phyloP scores from a whole-genome alignment of 768 basidiomycete species.

The Saitozyma sp. region DNA sequence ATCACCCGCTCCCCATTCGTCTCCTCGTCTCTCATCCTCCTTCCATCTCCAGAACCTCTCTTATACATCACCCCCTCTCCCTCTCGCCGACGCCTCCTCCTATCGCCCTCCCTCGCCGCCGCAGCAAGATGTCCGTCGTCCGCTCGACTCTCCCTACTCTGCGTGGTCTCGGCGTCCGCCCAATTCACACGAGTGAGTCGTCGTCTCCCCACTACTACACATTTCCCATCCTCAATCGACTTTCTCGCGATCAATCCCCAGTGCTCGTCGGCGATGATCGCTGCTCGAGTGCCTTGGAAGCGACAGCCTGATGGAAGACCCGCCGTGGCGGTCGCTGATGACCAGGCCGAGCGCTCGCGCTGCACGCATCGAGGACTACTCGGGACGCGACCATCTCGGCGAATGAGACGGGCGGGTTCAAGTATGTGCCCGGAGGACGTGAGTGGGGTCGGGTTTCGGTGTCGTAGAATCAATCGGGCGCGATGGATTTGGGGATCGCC shows the following conservation, averaged over 20 bases:
- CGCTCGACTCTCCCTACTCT: too few relatives aligned
- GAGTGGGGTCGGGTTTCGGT: conserved; percentile 24
- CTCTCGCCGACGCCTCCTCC: too few relatives aligned
- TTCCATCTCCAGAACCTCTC: too few relatives aligned
- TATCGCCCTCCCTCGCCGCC: too few relatives aligned
- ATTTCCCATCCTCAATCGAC: background rate
- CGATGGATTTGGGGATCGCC: too few relatives aligned
- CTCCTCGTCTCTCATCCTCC: too few relatives aligned
- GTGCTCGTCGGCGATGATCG: too few relatives aligned
- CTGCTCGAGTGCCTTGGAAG: background rate
- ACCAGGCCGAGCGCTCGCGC: conserved; percentile 35
- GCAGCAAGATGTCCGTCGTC: too few relatives aligned
- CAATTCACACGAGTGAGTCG: background rate
- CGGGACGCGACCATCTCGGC: conserved; percentile 34
- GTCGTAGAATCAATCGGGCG: too few relatives aligned
- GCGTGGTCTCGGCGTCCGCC: too few relatives aligned
- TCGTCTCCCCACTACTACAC: conserved; percentile 26
- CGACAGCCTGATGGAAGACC: background rate
- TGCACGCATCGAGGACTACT: conserved; percentile 22
- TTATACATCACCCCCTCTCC: too few relatives aligned
- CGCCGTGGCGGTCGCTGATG: background rate
- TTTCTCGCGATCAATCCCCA: background rate
- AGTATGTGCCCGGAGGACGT: conserved; percentile 54
- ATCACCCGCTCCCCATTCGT: too few relatives aligned
- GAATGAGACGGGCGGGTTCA: conserved; percentile 51